Conservation (phyloP, 495 filamentous ascomycete genomes). For the Xylaria scruposa region DNA sequence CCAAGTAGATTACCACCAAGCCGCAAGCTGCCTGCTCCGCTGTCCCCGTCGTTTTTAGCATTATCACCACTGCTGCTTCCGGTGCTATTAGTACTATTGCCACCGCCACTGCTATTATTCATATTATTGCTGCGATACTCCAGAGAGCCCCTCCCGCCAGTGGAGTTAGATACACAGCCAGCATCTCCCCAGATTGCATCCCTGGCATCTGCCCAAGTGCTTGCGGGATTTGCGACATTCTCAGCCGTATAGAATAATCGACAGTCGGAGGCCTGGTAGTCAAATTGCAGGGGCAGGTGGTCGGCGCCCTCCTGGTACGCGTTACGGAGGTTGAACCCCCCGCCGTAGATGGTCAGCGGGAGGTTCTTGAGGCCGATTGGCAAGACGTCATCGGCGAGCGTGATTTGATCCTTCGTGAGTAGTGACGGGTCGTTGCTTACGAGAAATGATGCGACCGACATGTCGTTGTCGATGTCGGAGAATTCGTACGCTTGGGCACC, state of each 20-base stretch:
- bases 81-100: too few relatives aligned
- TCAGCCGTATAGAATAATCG: slow-evolving; percentile 59
- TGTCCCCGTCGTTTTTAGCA: background rate
- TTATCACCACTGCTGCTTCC: background rate
- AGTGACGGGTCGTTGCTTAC: background rate
- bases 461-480: slow-evolving; percentile 29
- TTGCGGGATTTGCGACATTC: slow-evolving; percentile 49
- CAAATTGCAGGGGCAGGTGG: slow-evolving; percentile 57
- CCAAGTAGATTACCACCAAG: background rate
- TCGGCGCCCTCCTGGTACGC: slow-evolving; percentile 40
- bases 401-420: slow-evolving; percentile 24
- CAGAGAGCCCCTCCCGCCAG: slow-evolving; percentile 5
- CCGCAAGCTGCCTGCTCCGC: background rate
- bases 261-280: slow-evolving; percentile 60
- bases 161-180: slow-evolving; percentile 60
- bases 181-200: slow-evolving; percentile 85
- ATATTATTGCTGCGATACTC: slow-evolving; percentile 8
- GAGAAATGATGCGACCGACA: slow-evolving; percentile 18
- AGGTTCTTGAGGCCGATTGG: slow-evolving; percentile 30
- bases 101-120: background rate
- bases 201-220: slow-evolving; percentile 53
- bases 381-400: slow-evolving; percentile 31
- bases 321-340: slow-evolving; percentile 46
- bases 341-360: slow-evolving; percentile 20
- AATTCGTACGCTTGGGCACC: slow-evolving; percentile 44